Conservation (phyloP, 371 early-diverging fungal species). For the Mucor ambiguus region DNA sequence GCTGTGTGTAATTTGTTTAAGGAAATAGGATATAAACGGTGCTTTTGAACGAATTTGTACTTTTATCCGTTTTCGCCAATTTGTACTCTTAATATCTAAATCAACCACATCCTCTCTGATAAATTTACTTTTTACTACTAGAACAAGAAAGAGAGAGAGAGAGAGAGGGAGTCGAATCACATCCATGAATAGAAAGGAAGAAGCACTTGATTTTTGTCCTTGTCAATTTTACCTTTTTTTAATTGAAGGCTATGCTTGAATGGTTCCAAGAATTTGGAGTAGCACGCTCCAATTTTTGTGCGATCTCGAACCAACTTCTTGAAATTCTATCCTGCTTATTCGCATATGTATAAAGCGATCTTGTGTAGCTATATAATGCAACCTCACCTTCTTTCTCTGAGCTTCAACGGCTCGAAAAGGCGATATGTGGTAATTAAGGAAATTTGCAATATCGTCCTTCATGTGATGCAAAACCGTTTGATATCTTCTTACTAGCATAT, state of each 20-base stretch:
- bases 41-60: background rate
- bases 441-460: background rate
- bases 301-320: background rate
- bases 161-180: background rate
- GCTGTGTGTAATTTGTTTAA: background rate
- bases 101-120: background rate
- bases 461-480: background rate
- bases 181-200: background rate
- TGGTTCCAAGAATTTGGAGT: background rate
- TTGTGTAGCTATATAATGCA: background rate
- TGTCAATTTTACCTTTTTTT: background rate
- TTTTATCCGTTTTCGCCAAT: background rate
- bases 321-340: background rate
- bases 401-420: background rate
- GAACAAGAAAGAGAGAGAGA: background rate
- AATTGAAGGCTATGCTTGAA: background rate
- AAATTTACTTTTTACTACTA: background rate
- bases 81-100: background rate
- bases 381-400: background rate
- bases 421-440: constrained; percentile 1
- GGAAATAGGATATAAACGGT: background rate
- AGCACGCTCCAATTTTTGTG: background rate
- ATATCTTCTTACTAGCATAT: background rate
- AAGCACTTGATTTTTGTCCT: background rate
- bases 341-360: background rate